These are phyloP conservation scores for Globisporangium perplexum DNA, from an alignment of 352 stramenopile species.

Conservation along the genomic window DNA sequence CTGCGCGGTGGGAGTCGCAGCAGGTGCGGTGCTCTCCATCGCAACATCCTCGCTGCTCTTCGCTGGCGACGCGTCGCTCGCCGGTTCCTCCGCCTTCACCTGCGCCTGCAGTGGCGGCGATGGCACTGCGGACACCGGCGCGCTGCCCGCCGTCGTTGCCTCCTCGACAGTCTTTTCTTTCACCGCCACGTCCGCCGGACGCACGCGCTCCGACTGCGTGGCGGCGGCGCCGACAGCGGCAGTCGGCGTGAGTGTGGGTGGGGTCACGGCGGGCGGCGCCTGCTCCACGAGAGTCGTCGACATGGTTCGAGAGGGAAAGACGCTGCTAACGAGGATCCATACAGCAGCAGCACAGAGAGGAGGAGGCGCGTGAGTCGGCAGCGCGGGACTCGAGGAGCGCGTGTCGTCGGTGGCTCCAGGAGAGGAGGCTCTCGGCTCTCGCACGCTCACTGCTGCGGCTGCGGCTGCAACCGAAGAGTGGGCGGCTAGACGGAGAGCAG, in stretches of 20 bases:
- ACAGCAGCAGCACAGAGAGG: background rate
- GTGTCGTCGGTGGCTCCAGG: too few species aligned
- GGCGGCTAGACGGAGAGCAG: too few species aligned
- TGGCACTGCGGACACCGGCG: slow-evolving; percentile 2
- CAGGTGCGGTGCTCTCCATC: too few species aligned
- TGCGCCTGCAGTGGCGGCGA: background rate
- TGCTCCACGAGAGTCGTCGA: background rate
- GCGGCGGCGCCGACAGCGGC: too few species aligned
- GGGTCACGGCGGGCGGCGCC: too few species aligned
- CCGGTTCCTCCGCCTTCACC: background rate
- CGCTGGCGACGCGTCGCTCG: background rate
- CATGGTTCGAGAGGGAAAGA: background rate
- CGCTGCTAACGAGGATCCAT: background rate
- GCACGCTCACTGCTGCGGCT: too few species aligned
- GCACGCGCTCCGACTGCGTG: background rate
- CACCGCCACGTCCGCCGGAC: background rate
- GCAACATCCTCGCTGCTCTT: background rate
- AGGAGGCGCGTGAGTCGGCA: background rate
- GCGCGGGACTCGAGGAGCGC: too few species aligned
- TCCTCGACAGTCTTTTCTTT: background rate
- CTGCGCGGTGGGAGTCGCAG: background rate
- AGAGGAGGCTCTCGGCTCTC: too few species aligned
- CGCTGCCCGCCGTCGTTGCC: background rate
- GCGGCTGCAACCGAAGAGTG: too few species aligned
- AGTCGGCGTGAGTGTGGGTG: background rate